Conservation (phyloP, 495 filamentous ascomycete genomes). For the Apiosordaria backusii region DNA sequence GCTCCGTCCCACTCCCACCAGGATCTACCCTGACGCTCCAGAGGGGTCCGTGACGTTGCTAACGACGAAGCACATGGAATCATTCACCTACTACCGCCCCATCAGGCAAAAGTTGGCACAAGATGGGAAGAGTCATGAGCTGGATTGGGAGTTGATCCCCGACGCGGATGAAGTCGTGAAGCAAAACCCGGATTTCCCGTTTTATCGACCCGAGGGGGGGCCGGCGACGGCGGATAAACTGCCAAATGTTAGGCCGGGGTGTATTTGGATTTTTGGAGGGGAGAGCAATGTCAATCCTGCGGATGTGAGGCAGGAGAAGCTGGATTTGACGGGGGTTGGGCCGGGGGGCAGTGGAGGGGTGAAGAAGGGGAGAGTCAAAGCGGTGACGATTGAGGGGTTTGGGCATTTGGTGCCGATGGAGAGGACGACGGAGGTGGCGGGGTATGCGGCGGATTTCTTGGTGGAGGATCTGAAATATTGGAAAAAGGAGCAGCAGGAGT, state of each 20-base stretch:
- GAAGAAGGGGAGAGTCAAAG: conserved; percentile 61
- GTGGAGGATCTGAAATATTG: conserved; percentile 59
- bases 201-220: conserved; percentile 73
- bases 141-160: conserved; percentile 16
- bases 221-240: conserved; percentile 58
- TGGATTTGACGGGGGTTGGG: conserved; percentile 61
- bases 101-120: conserved; percentile 26
- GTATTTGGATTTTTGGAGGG: conserved; percentile 76
- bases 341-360: conserved; percentile 66
- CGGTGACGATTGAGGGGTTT: conserved; percentile 59
- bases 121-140: conserved; percentile 15
- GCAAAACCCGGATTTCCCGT: conserved; percentile 43
- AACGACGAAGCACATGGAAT: conserved; percentile 62
- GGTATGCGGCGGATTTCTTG: conserved; percentile 60
- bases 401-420: conserved; percentile 90
- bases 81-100: conserved; percentile 51
- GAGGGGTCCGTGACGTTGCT: conserved; percentile 48
- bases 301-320: conserved; percentile 49
- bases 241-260: conserved; percentile 67
- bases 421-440: conserved; percentile 60
- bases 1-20: conserved; percentile 51
- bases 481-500: conserved; percentile 59
- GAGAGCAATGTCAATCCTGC: conserved; percentile 60
- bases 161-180: conserved; percentile 16
- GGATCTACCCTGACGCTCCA: conserved; percentile 45